These are phyloP conservation scores for Botrytis sinoallii DNA, from an alignment of 2,329 filamentous ascomycete species.

Conservation along the genomic window DNA sequence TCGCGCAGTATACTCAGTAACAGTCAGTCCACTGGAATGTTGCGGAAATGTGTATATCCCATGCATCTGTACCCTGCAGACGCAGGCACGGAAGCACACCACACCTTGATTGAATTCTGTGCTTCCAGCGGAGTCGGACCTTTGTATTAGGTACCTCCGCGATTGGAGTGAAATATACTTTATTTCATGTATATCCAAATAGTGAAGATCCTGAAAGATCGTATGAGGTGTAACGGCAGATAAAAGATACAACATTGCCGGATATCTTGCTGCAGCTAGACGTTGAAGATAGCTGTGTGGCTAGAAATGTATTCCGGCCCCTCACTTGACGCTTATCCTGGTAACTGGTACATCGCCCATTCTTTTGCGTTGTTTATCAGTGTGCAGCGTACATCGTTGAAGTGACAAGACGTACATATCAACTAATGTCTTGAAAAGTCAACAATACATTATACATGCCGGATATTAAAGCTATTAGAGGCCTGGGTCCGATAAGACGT, in stretches of 20 bases:
- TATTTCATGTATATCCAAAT: background rate
- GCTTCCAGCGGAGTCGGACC: constrained; percentile 2
- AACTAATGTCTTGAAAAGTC: background rate
- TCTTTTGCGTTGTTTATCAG: background rate
- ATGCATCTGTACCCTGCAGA: constrained; percentile 17
- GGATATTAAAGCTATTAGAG: background rate
- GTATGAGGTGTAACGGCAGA: background rate
- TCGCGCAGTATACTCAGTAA: background rate
- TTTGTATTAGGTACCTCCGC: background rate
- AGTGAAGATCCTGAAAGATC: constrained; percentile 3
- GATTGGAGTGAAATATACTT: background rate
- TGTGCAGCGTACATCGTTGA: constrained; percentile 6
- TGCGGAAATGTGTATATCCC: background rate
- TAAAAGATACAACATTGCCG: constrained; percentile 6
- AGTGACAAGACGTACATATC: background rate
- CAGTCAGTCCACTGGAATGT: background rate
- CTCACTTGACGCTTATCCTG: background rate
- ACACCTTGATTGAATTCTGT: background rate
- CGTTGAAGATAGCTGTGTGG: background rate
- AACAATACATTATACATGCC: constrained; percentile 2
- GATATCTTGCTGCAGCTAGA: background rate
- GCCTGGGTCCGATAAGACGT: constrained; percentile 5
- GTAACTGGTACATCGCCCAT: background rate
- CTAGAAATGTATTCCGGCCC: background rate
- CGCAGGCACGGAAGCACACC: constrained; percentile 18